A percentile compares a stretch with the other conserved stretches of the same genome.
These are phyloP conservation scores for Lactifluus echinatus DNA, from an alignment of 768 basidiomycete genomes.

Conservation along the genomic window DNA sequence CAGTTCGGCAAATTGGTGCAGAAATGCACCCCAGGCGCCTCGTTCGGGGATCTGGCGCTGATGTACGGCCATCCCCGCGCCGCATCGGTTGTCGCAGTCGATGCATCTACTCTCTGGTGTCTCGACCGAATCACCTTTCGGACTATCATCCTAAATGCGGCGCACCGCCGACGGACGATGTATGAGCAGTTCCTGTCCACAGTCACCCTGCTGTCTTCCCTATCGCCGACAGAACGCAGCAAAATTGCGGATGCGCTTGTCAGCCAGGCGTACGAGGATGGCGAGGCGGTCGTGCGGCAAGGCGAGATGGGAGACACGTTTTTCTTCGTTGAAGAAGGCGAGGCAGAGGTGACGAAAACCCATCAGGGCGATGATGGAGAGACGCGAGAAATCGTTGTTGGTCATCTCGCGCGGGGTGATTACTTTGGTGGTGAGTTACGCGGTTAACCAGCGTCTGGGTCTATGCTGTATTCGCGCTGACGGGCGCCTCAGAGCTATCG, in stretches of 20 bases:
- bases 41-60: conserved; percentile 92
- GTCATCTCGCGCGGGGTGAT: conserved; percentile 78
- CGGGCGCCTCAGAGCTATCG: conserved; percentile 61
- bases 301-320: conserved; percentile 97
- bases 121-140: conserved; percentile 97
- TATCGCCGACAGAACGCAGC: conserved; percentile 83
- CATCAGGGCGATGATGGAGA: conserved; percentile 51
- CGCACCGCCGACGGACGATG: conserved; percentile 85
- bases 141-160: conserved; percentile 91
- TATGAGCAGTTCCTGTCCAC: conserved; percentile 95
- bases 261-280: conserved; percentile 72
- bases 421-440: conserved; percentile 82
- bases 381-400: conserved; percentile 59
- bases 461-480: conserved; percentile 10
- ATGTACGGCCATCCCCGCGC: conserved; percentile 98
- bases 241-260: conserved; percentile 96
- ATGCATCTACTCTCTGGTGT: conserved; percentile 82
- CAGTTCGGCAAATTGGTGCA: conserved; percentile 76
- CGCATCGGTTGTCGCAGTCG: conserved; percentile 83
- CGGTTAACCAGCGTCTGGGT: not conserved
- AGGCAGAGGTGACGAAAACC: conserved; percentile 77
- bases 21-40: conserved; percentile 75
- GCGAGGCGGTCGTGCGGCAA: conserved; percentile 80
- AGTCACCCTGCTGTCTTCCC: conserved; percentile 77
- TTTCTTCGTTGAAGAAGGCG: conserved; percentile 94